Evolutionary conservation across 1,284 basidiomycete genomes (phyloP), one percentile per base, ranked within the genome.

Genomic region (Binderoboletus segoi): DNA sequence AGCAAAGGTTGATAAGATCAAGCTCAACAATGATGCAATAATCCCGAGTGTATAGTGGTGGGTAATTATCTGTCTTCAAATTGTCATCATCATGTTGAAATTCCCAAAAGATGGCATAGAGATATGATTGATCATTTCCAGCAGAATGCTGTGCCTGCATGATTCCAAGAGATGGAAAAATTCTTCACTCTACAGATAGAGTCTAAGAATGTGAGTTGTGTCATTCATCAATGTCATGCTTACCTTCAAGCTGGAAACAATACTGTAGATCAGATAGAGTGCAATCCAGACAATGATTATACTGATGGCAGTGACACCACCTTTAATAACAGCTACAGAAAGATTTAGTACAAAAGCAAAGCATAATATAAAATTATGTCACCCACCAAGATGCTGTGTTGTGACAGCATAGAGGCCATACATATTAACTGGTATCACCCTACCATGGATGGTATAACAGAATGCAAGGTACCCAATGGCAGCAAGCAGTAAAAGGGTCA

Each of bases 261-360:
- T 38, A 44, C 53, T 46, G 15, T 56, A 57, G 23, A 69, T 26
- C 4, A 70, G 67, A 41, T 55, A 63, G 28, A 69, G 66, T 0
- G 67, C 67, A 28, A 69, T 65, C 23, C 58, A 66, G 23, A 69
- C 57, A 18, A 72, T 30, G 41, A 72, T 56, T 38, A 69, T 72
- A 23, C 60, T 72, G 21, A 69, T 58, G 1, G 68, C 52, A 13
- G 67, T 69, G 41, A 71, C 58, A 18, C 61, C 65, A 53, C 66
- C 66, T 48, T 69, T 69, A 54, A 64, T 69, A 7, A 56, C 48
- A n/a, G 61, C 67, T 64, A 41, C 35, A 38, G 6, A 8, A 30
- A 30, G 28, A 10, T 30, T 30, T 30, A n/a, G n/a, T 30, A 30
- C 28, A 30, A 30, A 30, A 5, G 28, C 5, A 30, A 30, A 30